Conservation (phyloP, 1,284 basidiomycete species). For the Ganoderma lucidum region DNA sequence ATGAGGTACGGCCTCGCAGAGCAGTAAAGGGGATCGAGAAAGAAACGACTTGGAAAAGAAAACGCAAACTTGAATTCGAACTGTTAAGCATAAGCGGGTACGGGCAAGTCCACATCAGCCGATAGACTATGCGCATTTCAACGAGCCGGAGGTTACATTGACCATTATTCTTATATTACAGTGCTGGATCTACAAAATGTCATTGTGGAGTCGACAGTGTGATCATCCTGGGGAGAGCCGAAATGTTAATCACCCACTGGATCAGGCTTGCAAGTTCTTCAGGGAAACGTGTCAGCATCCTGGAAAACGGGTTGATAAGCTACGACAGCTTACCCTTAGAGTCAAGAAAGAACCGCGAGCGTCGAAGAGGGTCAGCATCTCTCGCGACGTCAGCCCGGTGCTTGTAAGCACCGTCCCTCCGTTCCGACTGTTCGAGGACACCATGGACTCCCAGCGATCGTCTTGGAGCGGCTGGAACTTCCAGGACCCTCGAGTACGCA, state of each 20-base stretch:
- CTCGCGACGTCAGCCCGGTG: not conserved
- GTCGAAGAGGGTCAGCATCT: constrained; percentile 5
- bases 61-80: too few species aligned
- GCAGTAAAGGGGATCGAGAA: too few species aligned
- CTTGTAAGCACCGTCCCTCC: not conserved
- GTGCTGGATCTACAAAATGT: too few species aligned
- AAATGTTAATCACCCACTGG: not conserved
- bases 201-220: not conserved
- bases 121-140: too few species aligned
- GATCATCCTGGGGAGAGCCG: not conserved
- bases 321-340: not conserved
- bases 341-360: not conserved
- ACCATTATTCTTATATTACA: not conserved
- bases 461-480: not conserved
- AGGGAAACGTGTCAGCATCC: not conserved
- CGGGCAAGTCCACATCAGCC: too few species aligned
- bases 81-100: too few species aligned
- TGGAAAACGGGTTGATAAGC: not conserved
- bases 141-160: not conserved
- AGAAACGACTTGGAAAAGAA: too few species aligned
- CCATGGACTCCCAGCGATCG: not conserved
- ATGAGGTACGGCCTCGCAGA: too few species aligned
- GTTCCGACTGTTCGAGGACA: not conserved
- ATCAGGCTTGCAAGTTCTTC: not conserved
- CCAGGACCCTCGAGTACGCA: not conserved